Evolutionary conservation across 75 land plant species (phyloP).

Genomic region (Isoetes taiwanensis): DNA sequence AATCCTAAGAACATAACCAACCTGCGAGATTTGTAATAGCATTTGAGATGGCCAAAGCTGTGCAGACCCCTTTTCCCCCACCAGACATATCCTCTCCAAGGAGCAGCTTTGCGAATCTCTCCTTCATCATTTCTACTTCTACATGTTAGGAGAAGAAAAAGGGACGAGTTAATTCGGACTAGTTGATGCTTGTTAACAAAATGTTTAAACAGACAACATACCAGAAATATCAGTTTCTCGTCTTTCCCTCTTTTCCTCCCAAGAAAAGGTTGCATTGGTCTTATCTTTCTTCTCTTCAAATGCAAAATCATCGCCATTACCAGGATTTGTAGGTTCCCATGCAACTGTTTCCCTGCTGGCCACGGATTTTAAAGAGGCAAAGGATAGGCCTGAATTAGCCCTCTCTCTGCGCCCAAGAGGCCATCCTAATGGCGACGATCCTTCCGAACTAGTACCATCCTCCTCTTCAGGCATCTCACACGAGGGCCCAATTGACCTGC

Average conservation of each 20-base stretch:
- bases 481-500: too few species aligned
- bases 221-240: conserved; percentile 22
- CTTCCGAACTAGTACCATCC: conserved; percentile 8
- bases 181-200: neutral
- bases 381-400: neutral
- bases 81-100: conserved; percentile 98
- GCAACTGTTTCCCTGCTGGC: conserved; percentile 1
- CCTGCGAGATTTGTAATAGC: conserved; percentile 91
- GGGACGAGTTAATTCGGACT: too few species aligned
- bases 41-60: conserved; percentile 72
- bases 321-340: too few species aligned
- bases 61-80: conserved; percentile 75
- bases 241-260: conserved; percentile 26
- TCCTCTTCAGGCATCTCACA: conserved; percentile 11
- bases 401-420: conserved; percentile 22
- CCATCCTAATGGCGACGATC: conserved; percentile 26
- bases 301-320: too few species aligned
- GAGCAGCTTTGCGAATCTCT: conserved; percentile 71
- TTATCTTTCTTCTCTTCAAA: too few species aligned
- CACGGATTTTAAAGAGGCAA: too few species aligned
- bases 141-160: too few species aligned
- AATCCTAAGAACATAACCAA: conserved; percentile 10
- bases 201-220: conserved; percentile 5
- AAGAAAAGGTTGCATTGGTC: conserved; percentile 1
- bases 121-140: conserved; percentile 93